phyloP scores from a whole-genome alignment of 345 rosid species.

The Melastoma malabathricum region DNA sequence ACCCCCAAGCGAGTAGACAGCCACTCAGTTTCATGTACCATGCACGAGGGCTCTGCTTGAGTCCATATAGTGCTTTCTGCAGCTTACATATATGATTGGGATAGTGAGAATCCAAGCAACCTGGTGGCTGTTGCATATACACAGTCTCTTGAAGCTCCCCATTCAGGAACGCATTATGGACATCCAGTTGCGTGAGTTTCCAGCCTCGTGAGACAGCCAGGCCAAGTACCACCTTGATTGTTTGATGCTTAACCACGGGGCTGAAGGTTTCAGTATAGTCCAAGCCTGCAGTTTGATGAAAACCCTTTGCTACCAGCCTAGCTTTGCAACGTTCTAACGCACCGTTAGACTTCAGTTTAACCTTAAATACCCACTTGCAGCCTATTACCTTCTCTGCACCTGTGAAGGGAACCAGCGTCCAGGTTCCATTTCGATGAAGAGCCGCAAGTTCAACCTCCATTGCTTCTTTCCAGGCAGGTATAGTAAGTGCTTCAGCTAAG shows the following conservation, averaged over 20 bases:
- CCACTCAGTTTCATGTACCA: too few species aligned
- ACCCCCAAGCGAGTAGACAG: too few species aligned
- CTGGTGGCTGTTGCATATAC: too few species aligned
- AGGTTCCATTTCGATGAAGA: background rate
- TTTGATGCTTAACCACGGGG: background rate
- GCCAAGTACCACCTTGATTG: background rate
- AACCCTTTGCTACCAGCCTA: background rate
- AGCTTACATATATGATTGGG: too few species aligned
- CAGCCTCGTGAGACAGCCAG: too few species aligned
- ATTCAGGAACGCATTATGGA: too few species aligned
- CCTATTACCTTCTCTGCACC: background rate
- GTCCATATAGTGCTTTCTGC: too few species aligned
- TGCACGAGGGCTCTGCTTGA: too few species aligned
- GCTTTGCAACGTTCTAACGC: background rate
- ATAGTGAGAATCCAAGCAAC: too few species aligned
- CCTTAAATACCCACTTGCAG: conserved; percentile 1
- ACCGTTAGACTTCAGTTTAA: background rate
- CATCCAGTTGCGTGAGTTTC: too few species aligned
- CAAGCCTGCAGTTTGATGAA: background rate
- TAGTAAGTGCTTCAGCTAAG: too few species aligned
- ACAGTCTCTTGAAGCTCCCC: too few species aligned
- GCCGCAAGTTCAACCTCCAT: background rate
- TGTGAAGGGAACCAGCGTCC: background rate
- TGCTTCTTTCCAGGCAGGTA: background rate
- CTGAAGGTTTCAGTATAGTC: background rate